Conservation (phyloP, 1,284 basidiomycete genomes). For the Marasmius tenuissimus region DNA sequence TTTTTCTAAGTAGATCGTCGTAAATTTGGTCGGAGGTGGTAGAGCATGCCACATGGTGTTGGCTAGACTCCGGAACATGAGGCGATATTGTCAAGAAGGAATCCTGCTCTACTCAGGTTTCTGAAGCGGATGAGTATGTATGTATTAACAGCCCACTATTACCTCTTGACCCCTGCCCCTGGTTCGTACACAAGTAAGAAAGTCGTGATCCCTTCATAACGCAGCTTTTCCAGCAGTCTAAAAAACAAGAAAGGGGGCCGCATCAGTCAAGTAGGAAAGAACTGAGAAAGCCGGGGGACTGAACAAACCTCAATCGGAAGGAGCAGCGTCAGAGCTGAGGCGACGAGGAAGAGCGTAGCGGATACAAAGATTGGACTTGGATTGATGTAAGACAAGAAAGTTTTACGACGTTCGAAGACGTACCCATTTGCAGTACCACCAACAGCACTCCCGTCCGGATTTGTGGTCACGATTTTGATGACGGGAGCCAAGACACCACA, state of each 20-base stretch:
- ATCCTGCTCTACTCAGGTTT: too few relatives aligned
- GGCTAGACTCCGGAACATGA: too few relatives aligned
- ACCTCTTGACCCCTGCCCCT: too few relatives aligned
- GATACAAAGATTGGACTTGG: conserved; percentile 58
- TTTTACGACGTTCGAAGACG: conserved; percentile 4
- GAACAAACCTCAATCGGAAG: conserved; percentile 57
- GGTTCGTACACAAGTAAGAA: too few relatives aligned
- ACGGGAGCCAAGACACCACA: conserved; percentile 56
- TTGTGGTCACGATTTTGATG: conserved; percentile 48
- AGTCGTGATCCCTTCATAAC: too few relatives aligned
- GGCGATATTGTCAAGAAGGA: too few relatives aligned
- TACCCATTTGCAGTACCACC: conserved; percentile 34
- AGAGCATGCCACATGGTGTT: too few relatives aligned
- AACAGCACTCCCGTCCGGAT: conserved; percentile 23
- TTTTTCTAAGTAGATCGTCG: too few relatives aligned
- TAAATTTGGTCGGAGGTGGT: too few relatives aligned
- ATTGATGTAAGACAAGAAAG: not conserved
- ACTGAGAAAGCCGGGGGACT: not conserved
- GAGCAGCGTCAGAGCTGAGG: conserved; percentile 44
- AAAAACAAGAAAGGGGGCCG: not conserved
- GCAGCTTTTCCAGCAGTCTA: conserved; percentile 17
- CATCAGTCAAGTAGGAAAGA: not conserved
- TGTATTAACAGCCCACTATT: too few relatives aligned
- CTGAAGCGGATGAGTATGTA: too few relatives aligned
- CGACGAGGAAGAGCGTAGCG: conserved; percentile 51